Conservation (phyloP, 768 basidiomycete species). For the Mycena vitilis region DNA sequence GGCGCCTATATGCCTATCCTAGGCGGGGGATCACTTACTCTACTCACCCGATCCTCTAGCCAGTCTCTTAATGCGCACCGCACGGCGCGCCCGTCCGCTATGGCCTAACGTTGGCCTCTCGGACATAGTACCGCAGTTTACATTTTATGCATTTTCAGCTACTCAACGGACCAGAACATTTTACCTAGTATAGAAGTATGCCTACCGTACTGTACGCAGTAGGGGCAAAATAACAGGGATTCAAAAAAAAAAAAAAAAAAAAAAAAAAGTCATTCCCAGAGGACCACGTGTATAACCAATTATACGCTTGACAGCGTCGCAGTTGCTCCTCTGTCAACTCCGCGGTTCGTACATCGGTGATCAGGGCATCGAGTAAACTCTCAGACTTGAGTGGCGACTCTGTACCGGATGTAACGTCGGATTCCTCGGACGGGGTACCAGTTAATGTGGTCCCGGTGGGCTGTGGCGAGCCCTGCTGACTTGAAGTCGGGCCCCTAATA, state of each 20-base stretch:
- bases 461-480: no score
- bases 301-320: no score
- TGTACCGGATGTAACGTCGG: no score
- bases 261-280: no score
- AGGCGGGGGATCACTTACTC: background rate
- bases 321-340: no score
- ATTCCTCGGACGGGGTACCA: no score
- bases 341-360: no score
- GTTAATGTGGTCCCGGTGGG: no score
- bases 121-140: background rate
- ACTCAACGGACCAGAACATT: background rate
- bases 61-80: background rate
- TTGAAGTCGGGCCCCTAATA: no score
- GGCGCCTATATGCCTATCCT: background rate
- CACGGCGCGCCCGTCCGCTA: background rate
- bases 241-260: background rate
- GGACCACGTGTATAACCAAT: no score
- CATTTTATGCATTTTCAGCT: background rate
- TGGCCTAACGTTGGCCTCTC: background rate
- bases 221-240: constrained; percentile 7
- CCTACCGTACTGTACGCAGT: background rate
- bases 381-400: no score
- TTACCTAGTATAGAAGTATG: constrained; percentile 4
- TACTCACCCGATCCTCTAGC: background rate
- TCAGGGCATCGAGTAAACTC: no score